Evolutionary conservation across 2,329 filamentous ascomycete species (phyloP), one percentile per base, ranked within the genome.

Genomic region (Monosporascus sp.): DNA sequence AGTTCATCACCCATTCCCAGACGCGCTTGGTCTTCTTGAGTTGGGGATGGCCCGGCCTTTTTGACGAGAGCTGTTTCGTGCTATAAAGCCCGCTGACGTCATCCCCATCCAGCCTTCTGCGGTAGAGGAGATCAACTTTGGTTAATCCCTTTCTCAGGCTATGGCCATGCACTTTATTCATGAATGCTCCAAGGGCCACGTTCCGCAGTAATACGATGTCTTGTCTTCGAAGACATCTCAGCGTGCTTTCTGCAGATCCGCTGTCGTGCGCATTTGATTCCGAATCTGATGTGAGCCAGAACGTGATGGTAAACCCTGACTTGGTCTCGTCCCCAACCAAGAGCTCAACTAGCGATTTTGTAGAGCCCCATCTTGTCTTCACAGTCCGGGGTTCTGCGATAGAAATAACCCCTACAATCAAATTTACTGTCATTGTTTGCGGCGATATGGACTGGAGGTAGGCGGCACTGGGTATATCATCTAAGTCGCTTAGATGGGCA

Each of bases 301-400:
- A 90, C 3, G 88, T 92, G 51, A 97, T 77, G 27, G 79, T 83
- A 70, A 97, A 96, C 2, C 87, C 88, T 0, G 89, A 82, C 57
- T 79, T 82, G 0, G 91, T 96, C 49, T 96, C 89, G 67, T 97
- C 93, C 5, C 89, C 92, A 1, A 97, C 83, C 1, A 92, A 74
- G 2, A 94, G 69, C 68, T 96, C 90, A 41, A 93, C 74, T 3
- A 96, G 77, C 6, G 88, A 81, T 49, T 86, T 77, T 6, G 76
- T 74, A 11, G 72, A 70, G 25, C 85, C 82, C 72, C 81, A 85
- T 39, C 81, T 78, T 0, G 91, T 89, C 31, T 75, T 80, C 20
- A 96, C 82, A 2, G 78, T 78, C 24, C 88, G 83, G 1, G 87
- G 78, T 38, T 84, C 78, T 1, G 86, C 79, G 48, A 90, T 78